A percentile compares a stretch with the other conserved stretches of the same genome.
phyloP scores from a whole-genome alignment of 768 basidiomycete species.

The Termitomyces sp. region DNA sequence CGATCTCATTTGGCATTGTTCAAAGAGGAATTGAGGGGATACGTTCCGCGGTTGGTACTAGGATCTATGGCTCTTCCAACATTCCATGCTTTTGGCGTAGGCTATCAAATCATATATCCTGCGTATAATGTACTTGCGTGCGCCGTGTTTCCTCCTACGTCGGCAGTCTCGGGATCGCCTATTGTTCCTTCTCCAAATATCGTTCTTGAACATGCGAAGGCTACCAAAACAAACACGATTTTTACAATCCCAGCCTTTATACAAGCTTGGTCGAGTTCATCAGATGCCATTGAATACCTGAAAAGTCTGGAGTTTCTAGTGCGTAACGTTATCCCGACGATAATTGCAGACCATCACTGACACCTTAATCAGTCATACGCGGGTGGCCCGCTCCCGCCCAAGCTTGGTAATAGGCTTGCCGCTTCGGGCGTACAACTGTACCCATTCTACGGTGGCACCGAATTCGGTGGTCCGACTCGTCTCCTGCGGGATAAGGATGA shows the following conservation, averaged over 20 bases:
- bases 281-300: conserved; percentile 20
- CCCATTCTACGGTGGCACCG: conserved; percentile 25
- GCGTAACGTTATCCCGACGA: not conserved
- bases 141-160: conserved; percentile 23
- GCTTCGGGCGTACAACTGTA: conserved; percentile 23
- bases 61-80: conserved; percentile 26
- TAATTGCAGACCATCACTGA: not conserved
- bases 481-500: conserved; percentile 14
- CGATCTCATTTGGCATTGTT: not conserved
- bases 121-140: conserved; percentile 15
- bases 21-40: conserved; percentile 7
- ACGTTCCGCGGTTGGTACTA: conserved; percentile 8
- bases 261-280: conserved; percentile 21
- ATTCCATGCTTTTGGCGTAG: conserved; percentile 26
- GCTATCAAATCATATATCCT: conserved; percentile 19
- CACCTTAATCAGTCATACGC: conserved; percentile 16
- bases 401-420: conserved; percentile 24
- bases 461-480: conserved; percentile 19
- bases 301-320: conserved; percentile 23
- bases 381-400: conserved; percentile 28
- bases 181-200: conserved; percentile 30
- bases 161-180: too few species aligned
- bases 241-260: conserved; percentile 25
- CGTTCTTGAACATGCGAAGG: conserved; percentile 21
- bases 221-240: conserved; percentile 15